phyloP scores from a whole-genome alignment of 345 rosid genomes.

The Cardiospermum halicacabum region DNA sequence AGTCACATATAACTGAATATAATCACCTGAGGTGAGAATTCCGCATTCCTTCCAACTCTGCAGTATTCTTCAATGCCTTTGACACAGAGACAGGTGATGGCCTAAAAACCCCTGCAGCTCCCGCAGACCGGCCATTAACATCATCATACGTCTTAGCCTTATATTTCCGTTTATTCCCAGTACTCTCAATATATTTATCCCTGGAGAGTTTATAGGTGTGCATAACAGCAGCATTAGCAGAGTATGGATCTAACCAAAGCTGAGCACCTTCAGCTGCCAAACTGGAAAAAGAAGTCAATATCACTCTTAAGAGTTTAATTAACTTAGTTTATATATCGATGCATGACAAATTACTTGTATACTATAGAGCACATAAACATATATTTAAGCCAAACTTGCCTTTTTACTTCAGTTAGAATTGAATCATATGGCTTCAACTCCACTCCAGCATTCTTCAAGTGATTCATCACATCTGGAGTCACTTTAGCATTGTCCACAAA shows the following conservation, averaged over 20 bases:
- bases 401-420: slow-evolving; percentile 71
- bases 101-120: slow-evolving; percentile 59
- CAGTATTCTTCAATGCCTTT: slow-evolving; percentile 80
- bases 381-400: slow-evolving; percentile 32
- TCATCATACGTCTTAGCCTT: slow-evolving; percentile 21
- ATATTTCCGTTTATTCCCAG: slow-evolving; percentile 26
- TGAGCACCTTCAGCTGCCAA: slow-evolving; percentile 64
- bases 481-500: slow-evolving; percentile 71
- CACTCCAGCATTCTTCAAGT: slow-evolving; percentile 65
- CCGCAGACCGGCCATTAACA: slow-evolving; percentile 34
- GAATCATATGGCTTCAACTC: slow-evolving; percentile 66
- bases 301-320: slow-evolving; percentile 6
- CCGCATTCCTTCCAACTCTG: slow-evolving; percentile 84
- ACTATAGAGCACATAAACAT: neutral
- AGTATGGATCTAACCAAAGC: slow-evolving; percentile 83
- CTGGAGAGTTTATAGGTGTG: slow-evolving; percentile 64
- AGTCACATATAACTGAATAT: slow-evolving; percentile 4
- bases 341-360: neutral
- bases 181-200: slow-evolving; percentile 36
- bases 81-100: slow-evolving; percentile 75
- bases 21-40: slow-evolving; percentile 79
- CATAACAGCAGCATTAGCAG: slow-evolving; percentile 75
- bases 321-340: slow-evolving; percentile 4
- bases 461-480: slow-evolving; percentile 62
- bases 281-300: slow-evolving; percentile 36